These are phyloP conservation scores for Brettanomyces anomalus DNA, from an alignment of 805 yeast species.

Conservation along the genomic window DNA sequence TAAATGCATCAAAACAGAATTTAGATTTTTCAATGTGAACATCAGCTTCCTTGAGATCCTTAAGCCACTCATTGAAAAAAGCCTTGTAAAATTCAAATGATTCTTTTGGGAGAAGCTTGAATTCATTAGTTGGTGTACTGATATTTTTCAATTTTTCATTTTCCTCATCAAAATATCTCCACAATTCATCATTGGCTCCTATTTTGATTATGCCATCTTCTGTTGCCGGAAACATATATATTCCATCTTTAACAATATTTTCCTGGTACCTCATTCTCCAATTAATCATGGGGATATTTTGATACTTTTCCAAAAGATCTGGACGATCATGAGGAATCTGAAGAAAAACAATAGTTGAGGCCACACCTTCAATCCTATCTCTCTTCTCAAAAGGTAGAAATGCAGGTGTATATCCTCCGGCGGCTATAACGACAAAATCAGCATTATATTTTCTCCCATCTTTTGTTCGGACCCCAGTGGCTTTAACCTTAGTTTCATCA, in stretches of 20 bases:
- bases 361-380: constrained; percentile 24
- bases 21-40: constrained; percentile 2
- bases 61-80: constrained; percentile 4
- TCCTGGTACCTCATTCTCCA: constrained; percentile 20
- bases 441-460: constrained; percentile 20
- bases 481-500: constrained; percentile 7
- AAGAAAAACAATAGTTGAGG: constrained; percentile 24
- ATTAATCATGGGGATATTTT: constrained; percentile 22
- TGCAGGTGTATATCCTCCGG: constrained; percentile 22
- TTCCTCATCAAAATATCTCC: constrained; percentile 5
- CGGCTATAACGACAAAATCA: constrained; percentile 17
- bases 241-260: constrained; percentile 8
- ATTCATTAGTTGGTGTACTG: constrained; percentile 7
- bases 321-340: constrained; percentile 26
- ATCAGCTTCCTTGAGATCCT: constrained; percentile 3
- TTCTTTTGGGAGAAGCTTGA: constrained; percentile 4
- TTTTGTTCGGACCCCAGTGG: constrained; percentile 19
- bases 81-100: constrained; percentile 7
- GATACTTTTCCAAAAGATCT: constrained; percentile 25
- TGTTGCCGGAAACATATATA: constrained; percentile 13
- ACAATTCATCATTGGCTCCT: constrained; percentile 3
- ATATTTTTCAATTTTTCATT: neutral
- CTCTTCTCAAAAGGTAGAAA: constrained; percentile 21
- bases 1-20: constrained; percentile 5
- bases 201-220: constrained; percentile 9